phyloP scores from a whole-genome alignment of 257 asterid genomes.

The Henckelia pumila region DNA sequence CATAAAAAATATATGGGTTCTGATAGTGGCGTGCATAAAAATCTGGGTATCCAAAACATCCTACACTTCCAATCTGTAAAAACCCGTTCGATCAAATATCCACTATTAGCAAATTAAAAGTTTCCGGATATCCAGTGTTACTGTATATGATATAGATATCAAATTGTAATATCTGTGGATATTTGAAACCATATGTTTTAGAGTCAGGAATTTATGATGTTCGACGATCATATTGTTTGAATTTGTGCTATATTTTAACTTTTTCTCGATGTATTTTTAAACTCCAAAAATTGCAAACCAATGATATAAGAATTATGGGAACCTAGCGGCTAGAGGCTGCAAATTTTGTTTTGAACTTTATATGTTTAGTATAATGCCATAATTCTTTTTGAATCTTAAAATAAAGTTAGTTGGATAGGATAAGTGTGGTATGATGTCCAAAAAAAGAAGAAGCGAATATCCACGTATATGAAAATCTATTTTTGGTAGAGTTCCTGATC shows the following conservation, averaged over 20 bases:
- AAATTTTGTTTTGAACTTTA: background rate
- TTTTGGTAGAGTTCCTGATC: background rate
- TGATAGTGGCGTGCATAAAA: background rate
- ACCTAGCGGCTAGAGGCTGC: background rate
- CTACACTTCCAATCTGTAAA: background rate
- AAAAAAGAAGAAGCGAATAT: too few species aligned
- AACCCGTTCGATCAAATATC: background rate
- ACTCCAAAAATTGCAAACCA: background rate
- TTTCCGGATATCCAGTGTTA: background rate
- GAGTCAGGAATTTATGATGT: background rate
- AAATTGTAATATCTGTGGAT: background rate
- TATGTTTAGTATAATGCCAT: too few species aligned
- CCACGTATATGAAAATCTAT: background rate
- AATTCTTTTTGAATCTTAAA: background rate
- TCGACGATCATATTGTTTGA: background rate
- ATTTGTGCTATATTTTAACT: too few species aligned
- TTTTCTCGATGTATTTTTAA: too few species aligned
- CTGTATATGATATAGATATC: background rate
- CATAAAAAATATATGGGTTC: background rate
- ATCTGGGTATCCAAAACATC: background rate
- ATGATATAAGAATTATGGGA: background rate
- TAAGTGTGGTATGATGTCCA: background rate
- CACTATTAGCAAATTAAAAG: too few species aligned
- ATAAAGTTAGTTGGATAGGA: background rate
- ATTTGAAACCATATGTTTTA: too few species aligned